Percentiles rank a stretch among this genome's conserved stretches.
Evolutionary conservation across 169 alveolate species (phyloP).

Genomic region (Plasmodium knowlesi): DNA sequence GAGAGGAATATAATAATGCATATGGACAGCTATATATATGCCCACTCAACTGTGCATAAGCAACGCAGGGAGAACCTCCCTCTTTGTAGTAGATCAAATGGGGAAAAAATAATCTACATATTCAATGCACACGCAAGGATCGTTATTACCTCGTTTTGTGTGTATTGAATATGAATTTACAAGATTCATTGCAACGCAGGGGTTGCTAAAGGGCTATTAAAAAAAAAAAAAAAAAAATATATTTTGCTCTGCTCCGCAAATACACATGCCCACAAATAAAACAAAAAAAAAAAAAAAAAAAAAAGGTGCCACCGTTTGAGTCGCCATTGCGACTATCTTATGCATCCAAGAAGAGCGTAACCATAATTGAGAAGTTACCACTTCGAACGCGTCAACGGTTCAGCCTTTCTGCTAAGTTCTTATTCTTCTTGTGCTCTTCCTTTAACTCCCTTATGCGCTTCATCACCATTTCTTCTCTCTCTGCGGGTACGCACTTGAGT

Average conservation of each 20-base stretch:
- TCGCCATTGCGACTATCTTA: not conserved
- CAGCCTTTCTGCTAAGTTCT: slow-evolving; percentile 72
- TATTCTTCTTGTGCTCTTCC: slow-evolving; percentile 15
- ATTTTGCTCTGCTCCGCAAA: not conserved
- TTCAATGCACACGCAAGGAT: not conserved
- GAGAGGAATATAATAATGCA: no score
- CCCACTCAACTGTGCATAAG: not conserved
- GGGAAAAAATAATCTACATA: not conserved
- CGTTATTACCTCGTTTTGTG: not conserved
- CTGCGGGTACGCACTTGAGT: slow-evolving; percentile 76
- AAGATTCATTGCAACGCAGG: not conserved
- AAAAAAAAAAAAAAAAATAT: not conserved
- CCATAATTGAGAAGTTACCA: not conserved
- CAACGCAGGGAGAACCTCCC: not conserved
- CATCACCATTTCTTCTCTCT: slow-evolving; percentile 76
- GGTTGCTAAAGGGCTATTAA: not conserved
- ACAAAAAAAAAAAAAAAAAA: not conserved
- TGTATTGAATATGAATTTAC: not conserved
- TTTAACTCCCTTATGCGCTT: slow-evolving; percentile 72
- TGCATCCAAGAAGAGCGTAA: not conserved
- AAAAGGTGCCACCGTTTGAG: not conserved
- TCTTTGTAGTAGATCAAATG: not conserved
- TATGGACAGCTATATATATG: not conserved
- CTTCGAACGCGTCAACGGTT: not conserved
- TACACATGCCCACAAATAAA: not conserved